Conservation (phyloP, 768 basidiomycete species). For the Coprinopsis cinerea region DNA sequence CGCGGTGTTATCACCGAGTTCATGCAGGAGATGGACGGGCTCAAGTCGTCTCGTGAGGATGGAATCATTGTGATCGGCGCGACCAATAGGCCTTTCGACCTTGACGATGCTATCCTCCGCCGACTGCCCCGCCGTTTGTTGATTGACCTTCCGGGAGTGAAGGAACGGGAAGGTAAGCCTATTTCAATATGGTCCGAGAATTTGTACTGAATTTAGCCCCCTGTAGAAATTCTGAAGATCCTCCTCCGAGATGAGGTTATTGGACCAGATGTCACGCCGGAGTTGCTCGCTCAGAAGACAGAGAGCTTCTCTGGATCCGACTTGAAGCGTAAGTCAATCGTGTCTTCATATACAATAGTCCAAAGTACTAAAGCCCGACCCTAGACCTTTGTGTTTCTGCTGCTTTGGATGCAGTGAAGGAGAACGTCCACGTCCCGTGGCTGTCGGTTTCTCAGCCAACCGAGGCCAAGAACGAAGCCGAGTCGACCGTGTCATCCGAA, state of each 20-base stretch:
- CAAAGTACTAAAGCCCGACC: too few relatives aligned
- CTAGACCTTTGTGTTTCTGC: constrained; percentile 90
- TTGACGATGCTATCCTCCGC: constrained; percentile 88
- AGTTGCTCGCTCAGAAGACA: constrained; percentile 59
- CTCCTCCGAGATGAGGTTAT: constrained; percentile 76
- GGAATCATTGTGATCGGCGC: constrained; percentile 90
- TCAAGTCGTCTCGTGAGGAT: constrained; percentile 73
- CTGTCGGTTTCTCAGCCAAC: constrained; percentile 12
- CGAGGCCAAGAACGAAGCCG: not conserved
- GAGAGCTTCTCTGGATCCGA: constrained; percentile 92
- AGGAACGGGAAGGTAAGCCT: constrained; percentile 74
- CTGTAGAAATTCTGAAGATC: constrained; percentile 79
- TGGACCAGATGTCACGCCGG: constrained; percentile 56
- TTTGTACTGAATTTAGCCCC: constrained; percentile 1
- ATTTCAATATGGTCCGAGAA: not conserved
- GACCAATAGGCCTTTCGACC: constrained; percentile 86
- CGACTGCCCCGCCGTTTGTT: constrained; percentile 81
- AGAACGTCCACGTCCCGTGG: constrained; percentile 80
- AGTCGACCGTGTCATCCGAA: not conserved
- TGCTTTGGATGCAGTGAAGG: constrained; percentile 88
- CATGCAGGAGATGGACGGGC: constrained; percentile 96
- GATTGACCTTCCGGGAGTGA: constrained; percentile 84
- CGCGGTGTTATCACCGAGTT: constrained; percentile 87
- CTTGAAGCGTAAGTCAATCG: constrained; percentile 68
- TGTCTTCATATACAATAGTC: too few relatives aligned